phyloP scores from a whole-genome alignment of 768 basidiomycete genomes.

The Phlebiopsis gigantea region DNA sequence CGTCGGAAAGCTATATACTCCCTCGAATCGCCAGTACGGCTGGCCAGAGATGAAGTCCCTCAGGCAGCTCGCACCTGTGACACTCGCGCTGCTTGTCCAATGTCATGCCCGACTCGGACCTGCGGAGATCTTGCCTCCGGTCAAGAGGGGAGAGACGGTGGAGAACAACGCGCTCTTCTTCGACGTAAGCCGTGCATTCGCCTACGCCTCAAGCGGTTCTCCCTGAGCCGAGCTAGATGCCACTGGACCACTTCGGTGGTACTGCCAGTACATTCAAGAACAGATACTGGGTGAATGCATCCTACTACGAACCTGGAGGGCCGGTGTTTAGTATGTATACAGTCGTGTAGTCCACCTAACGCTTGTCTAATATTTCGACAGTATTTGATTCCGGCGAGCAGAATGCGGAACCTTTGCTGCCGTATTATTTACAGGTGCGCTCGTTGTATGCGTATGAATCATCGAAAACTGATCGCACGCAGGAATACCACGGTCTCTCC shows the following conservation, averaged over 20 bases:
- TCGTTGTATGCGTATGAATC: not conserved
- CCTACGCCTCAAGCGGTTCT: not conserved
- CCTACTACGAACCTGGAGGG: constrained; percentile 42
- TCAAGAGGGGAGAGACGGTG: constrained; percentile 1
- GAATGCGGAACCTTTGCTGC: constrained; percentile 40
- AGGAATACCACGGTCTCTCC: constrained; percentile 45
- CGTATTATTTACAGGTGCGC: constrained; percentile 41
- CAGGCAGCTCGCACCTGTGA: not conserved
- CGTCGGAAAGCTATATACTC: not conserved
- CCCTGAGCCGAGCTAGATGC: constrained; percentile 28
- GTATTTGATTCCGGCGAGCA: constrained; percentile 51
- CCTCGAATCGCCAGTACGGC: not conserved
- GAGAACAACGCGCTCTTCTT: constrained; percentile 16
- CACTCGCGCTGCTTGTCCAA: not conserved
- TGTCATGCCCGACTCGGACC: not conserved
- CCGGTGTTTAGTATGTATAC: constrained; percentile 38
- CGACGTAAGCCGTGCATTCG: constrained; percentile 10
- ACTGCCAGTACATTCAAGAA: constrained; percentile 32
- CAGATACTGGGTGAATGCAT: constrained; percentile 45
- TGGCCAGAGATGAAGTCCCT: not conserved
- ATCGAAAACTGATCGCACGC: not conserved
- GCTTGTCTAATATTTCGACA: constrained; percentile 11
- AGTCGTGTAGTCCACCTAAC: too few relatives aligned
- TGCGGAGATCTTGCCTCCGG: constrained; percentile 2
- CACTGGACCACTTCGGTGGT: constrained; percentile 40